Conservation (phyloP, 1,284 basidiomycete genomes). For the Sphaerobolus stellatus region DNA sequence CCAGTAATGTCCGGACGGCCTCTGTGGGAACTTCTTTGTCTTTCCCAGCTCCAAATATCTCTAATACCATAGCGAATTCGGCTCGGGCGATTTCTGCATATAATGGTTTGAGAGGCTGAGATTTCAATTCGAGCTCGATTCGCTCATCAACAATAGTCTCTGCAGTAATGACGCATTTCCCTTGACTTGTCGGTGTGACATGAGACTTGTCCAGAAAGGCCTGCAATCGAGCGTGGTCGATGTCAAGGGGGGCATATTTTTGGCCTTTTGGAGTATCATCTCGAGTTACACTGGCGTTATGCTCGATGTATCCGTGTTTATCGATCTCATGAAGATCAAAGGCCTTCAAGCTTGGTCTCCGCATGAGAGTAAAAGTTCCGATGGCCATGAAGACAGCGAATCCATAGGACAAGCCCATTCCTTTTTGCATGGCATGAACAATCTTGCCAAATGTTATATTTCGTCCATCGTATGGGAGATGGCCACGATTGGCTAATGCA, state of each 20-base stretch:
- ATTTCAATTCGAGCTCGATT: background rate
- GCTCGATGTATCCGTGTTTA: conserved; percentile 3
- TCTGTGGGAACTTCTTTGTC: conserved; percentile 25
- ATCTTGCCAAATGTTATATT: conserved; percentile 45
- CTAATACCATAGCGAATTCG: conserved; percentile 1
- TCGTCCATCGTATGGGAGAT: conserved; percentile 49
- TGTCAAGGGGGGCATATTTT: conserved; percentile 3
- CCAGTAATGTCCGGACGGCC: conserved; percentile 48
- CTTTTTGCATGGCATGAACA: conserved; percentile 41
- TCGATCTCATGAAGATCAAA: conserved; percentile 11
- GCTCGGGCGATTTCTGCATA: background rate
- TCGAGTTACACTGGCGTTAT: conserved; percentile 7
- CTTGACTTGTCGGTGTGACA: too few species aligned
- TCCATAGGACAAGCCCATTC: conserved; percentile 53
- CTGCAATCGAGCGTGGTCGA: conserved; percentile 28
- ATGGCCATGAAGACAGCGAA: conserved; percentile 49
- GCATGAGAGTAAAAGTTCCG: conserved; percentile 47
- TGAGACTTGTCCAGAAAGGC: conserved; percentile 14
- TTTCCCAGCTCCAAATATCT: background rate
- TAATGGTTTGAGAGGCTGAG: background rate
- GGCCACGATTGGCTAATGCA: conserved; percentile 47
- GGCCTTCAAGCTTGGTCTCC: background rate
- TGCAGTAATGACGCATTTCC: background rate
- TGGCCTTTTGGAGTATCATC: conserved; percentile 15
- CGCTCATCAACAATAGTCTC: background rate